phyloP scores from a whole-genome alignment of 225 moss, liverwort and hornwort genomes.

The Neckera pumila region DNA sequence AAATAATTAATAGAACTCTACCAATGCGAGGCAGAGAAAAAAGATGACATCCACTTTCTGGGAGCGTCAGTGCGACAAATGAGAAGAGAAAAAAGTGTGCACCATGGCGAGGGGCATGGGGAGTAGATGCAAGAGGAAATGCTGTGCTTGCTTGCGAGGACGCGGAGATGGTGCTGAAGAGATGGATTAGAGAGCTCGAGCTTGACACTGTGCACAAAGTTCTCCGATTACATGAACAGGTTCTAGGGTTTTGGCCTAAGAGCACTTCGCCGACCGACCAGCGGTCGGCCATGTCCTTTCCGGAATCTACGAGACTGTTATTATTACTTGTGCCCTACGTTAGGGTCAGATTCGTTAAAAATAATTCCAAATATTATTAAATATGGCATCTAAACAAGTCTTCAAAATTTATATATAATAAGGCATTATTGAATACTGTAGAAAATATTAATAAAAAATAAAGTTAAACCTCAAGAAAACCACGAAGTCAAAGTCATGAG shows the following conservation, averaged over 20 bases:
- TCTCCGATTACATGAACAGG: neutral
- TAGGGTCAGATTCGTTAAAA: no score
- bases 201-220: neutral
- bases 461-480: no score
- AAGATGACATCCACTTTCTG: neutral
- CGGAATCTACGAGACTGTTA: neutral
- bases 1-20: neutral
- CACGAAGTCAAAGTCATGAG: no score
- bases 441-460: no score
- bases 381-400: no score
- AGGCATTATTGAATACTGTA: no score
- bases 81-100: neutral
- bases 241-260: neutral
- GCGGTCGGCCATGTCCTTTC: neutral
- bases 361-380: no score
- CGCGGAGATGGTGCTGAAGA: neutral
- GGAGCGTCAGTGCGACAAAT: neutral
- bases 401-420: no score
- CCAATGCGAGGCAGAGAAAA: neutral
- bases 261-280: neutral
- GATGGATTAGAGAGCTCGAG: neutral
- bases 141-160: no score
- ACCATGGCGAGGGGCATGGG: neutral
- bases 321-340: no score
- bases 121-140: neutral